Conservation (phyloP, 148 eudicot genomes). For the Dianthus caryophyllus region DNA sequence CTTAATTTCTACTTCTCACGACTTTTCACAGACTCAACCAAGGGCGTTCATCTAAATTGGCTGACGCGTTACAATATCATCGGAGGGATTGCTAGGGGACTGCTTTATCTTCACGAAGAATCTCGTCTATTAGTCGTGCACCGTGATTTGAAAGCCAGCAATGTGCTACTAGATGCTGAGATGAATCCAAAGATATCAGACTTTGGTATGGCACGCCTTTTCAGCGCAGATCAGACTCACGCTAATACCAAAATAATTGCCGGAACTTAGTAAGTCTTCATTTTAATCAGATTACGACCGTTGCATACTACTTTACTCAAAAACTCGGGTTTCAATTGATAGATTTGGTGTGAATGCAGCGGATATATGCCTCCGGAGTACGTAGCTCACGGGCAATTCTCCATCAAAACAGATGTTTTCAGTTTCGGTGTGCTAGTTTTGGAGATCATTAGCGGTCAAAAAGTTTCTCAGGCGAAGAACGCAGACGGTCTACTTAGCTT, state of each 20-base stretch:
- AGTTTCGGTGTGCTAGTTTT: conserved; percentile 38
- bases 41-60: conserved; percentile 20
- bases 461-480: conserved; percentile 7
- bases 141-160: conserved; percentile 38
- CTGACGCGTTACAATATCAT: conserved; percentile 29
- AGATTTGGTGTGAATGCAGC: conserved; percentile 8
- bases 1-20: not conserved
- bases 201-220: conserved; percentile 42
- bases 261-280: conserved; percentile 28
- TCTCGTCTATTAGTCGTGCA: conserved; percentile 34
- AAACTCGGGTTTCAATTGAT: not conserved
- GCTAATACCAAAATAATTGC: conserved; percentile 28
- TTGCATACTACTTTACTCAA: not conserved
- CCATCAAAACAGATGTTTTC: conserved; percentile 32
- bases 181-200: conserved; percentile 49
- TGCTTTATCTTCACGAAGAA: conserved; percentile 41
- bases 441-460: conserved; percentile 27
- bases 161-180: conserved; percentile 30
- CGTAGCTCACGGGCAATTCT: conserved; percentile 27
- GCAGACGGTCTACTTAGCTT: conserved; percentile 14
- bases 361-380: conserved; percentile 39
- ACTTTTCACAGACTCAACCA: conserved; percentile 6
- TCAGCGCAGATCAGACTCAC: conserved; percentile 23
- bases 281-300: no score
- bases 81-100: conserved; percentile 34